A percentile compares a stretch with the other conserved stretches of the same genome.
These are phyloP conservation scores for Maudiozyma humilis DNA, from an alignment of 1,139 yeast genomes.

Conservation along the genomic window DNA sequence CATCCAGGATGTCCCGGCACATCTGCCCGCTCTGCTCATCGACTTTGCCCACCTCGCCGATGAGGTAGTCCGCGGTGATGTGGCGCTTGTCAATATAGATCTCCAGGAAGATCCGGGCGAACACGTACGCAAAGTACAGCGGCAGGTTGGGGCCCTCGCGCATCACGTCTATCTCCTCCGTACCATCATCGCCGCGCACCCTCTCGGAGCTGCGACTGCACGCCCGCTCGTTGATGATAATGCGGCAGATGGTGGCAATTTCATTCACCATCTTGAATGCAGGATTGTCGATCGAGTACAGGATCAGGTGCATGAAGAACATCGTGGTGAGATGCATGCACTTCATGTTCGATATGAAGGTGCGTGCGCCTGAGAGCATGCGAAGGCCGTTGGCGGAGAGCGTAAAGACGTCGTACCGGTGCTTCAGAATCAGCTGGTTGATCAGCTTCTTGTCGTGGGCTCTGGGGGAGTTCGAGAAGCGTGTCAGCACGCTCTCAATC, in stretches of 20 bases:
- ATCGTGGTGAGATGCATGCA: background rate
- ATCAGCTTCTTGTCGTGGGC: background rate
- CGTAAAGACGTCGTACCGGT: background rate
- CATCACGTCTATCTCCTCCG: too few relatives aligned
- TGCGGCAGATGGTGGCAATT: background rate
- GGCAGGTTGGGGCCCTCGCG: background rate
- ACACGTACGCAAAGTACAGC: background rate
- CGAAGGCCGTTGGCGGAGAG: background rate
- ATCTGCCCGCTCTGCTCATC: background rate
- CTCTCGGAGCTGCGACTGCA: too few relatives aligned
- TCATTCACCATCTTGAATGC: background rate
- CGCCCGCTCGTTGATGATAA: background rate
- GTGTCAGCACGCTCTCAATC: background rate
- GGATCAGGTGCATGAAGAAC: conserved; percentile 2
- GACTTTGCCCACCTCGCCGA: background rate
- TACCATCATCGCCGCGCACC: too few relatives aligned
- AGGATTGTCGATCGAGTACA: conserved; percentile 2
- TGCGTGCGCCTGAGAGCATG: background rate
- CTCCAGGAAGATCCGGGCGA: conserved; percentile 1
- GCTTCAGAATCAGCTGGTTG: background rate
- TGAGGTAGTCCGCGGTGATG: background rate
- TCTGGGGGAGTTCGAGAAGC: background rate
- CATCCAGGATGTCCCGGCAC: background rate
- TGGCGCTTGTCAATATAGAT: background rate
- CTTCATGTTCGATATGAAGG: background rate